These are phyloP conservation scores for Phylloporus sp. DNA, from an alignment of 768 basidiomycete species.

Conservation along the genomic window DNA sequence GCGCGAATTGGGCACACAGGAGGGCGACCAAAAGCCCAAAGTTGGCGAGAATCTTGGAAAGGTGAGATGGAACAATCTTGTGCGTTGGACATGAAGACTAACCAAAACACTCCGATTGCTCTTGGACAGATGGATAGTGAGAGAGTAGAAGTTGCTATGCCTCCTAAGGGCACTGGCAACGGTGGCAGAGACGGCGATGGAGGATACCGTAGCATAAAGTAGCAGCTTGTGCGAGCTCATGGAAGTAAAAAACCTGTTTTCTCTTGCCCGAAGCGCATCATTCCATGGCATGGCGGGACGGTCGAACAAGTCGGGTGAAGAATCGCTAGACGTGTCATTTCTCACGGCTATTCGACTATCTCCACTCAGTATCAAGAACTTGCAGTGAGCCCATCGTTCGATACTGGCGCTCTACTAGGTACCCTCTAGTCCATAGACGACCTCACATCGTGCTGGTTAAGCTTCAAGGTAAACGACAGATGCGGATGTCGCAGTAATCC, in stretches of 20 bases:
- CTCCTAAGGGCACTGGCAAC: conserved; percentile 76
- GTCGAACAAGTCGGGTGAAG: background rate
- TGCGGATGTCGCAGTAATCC: too few species aligned
- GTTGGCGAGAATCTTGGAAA: conserved; percentile 78
- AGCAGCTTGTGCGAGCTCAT: conserved; percentile 62
- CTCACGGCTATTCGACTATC: conserved; percentile 17
- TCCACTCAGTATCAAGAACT: too few species aligned
- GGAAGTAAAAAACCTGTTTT: conserved; percentile 46
- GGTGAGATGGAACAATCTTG: conserved; percentile 1
- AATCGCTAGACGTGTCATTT: conserved; percentile 9
- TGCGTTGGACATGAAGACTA: conserved; percentile 21
- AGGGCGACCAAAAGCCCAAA: conserved; percentile 79
- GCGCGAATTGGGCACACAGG: conserved; percentile 70
- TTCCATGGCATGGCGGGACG: conserved; percentile 46
- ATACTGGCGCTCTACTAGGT: too few species aligned
- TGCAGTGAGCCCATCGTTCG: too few species aligned
- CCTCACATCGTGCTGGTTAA: too few species aligned
- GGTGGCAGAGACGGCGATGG: conserved; percentile 65
- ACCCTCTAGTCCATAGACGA: too few species aligned
- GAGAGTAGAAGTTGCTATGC: conserved; percentile 91
- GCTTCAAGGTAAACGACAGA: too few species aligned
- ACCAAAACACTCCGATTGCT: conserved; percentile 93
- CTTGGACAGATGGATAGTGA: conserved; percentile 88
- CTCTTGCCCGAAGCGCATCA: conserved; percentile 47
- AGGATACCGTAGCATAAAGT: conserved; percentile 66